Percentiles rank a stretch among this genome's conserved stretches.
phyloP scores from a whole-genome alignment of 1,284 basidiomycete genomes.

The Boletellus deceptivus region DNA sequence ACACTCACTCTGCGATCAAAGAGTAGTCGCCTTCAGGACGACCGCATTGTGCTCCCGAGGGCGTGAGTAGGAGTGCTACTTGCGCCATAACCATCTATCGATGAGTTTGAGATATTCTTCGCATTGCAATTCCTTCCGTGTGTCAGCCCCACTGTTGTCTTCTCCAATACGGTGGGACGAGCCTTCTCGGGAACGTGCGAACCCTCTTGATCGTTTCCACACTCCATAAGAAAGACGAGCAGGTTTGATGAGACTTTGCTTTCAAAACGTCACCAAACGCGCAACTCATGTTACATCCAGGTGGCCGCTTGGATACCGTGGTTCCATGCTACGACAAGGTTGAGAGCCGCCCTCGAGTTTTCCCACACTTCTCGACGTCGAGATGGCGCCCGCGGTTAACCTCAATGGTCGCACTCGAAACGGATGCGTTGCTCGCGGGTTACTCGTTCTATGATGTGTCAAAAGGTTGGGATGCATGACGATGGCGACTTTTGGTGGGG shows the following conservation, averaged over 20 bases:
- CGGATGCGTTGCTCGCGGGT: no score
- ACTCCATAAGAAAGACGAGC: conserved; percentile 68
- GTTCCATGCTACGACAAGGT: conserved; percentile 68
- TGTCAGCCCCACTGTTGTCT: conserved; percentile 11
- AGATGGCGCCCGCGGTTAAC: conserved; percentile 62
- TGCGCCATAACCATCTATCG: conserved; percentile 58
- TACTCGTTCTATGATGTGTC: neutral
- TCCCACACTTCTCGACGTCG: conserved; percentile 45
- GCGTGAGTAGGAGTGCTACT: conserved; percentile 36
- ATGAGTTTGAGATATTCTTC: conserved; percentile 61
- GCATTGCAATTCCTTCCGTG: conserved; percentile 60
- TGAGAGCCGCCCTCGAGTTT: no score
- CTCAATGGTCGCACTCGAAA: conserved; percentile 59
- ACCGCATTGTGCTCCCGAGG: conserved; percentile 64
- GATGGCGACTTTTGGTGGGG: conserved; percentile 28
- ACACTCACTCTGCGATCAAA: neutral
- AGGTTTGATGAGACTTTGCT: conserved; percentile 35
- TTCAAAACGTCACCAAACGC: no score
- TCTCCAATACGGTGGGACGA: no score
- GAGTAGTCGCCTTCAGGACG: conserved; percentile 35
- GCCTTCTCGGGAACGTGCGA: conserved; percentile 35
- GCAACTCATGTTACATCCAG: conserved; percentile 28
- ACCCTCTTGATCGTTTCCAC: conserved; percentile 57
- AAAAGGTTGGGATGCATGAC: conserved; percentile 36
- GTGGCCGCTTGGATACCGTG: conserved; percentile 54